These are phyloP conservation scores for Chlorella sp. DNA, from an alignment of 139 green algal genomes.

Conservation along the genomic window DNA sequence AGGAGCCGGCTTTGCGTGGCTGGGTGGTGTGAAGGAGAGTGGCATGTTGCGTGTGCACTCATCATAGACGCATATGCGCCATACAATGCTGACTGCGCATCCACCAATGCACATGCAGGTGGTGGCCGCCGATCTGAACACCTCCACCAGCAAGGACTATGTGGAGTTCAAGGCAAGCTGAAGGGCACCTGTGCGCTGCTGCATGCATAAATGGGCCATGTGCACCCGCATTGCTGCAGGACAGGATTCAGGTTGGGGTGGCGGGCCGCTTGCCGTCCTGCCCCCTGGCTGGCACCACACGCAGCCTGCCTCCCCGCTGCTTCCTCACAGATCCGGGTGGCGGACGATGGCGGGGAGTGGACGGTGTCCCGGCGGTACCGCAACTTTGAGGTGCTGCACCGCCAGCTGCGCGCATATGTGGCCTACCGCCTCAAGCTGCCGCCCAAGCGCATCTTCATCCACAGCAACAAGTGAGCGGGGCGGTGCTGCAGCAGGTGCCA, in stretches of 20 bases:
- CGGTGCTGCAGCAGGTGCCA: too few species aligned
- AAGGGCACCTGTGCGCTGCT: too few species aligned
- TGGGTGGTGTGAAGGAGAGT: not conserved
- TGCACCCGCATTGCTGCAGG: too few species aligned
- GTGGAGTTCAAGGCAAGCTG: slow-evolving; percentile 68
- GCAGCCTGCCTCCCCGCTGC: too few species aligned
- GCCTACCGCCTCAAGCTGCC: slow-evolving; percentile 61
- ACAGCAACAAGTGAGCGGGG: slow-evolving; percentile 42
- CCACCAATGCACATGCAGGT: slow-evolving; percentile 39
- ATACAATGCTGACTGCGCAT: not conserved
- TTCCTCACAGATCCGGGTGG: slow-evolving; percentile 56
- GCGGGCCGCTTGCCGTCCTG: too few species aligned
- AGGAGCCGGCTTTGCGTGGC: too few species aligned
- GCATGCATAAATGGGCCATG: too few species aligned
- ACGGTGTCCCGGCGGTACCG: slow-evolving; percentile 73
- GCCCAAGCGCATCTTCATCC: slow-evolving; percentile 68
- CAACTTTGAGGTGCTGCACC: slow-evolving; percentile 80
- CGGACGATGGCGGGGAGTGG: slow-evolving; percentile 65
- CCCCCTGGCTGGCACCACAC: too few species aligned
- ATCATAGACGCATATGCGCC: not conserved
- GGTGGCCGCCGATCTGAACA: slow-evolving; percentile 64
- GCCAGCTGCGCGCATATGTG: slow-evolving; percentile 44
- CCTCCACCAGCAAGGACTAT: slow-evolving; percentile 54
- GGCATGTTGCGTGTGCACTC: not conserved
- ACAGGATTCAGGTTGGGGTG: too few species aligned